These are phyloP conservation scores for Bacterosira constricta DNA, from an alignment of 108 stramenopile species.

Conservation along the genomic window DNA sequence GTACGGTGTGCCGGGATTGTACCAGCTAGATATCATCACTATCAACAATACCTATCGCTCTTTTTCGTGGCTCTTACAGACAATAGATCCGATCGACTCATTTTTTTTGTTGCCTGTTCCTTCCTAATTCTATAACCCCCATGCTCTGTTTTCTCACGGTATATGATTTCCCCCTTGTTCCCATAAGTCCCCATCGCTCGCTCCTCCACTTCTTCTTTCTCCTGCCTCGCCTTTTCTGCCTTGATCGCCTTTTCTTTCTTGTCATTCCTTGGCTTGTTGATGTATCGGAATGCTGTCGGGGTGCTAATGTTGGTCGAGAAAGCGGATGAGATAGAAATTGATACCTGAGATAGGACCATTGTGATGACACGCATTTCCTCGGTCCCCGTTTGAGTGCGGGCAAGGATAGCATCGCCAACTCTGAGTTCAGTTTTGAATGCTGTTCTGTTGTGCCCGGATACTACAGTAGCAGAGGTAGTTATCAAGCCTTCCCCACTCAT, in stretches of 20 bases:
- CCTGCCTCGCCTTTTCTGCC: conserved; percentile 32
- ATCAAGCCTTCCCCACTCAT: conserved; percentile 65
- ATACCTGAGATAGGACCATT: conserved; percentile 73
- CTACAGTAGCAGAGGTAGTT: conserved; percentile 78
- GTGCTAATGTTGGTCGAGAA: conserved; percentile 57
- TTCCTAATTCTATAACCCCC: conserved; percentile 74
- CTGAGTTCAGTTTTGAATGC: conserved; percentile 60
- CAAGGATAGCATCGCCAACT: conserved; percentile 72
- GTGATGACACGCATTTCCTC: conserved; percentile 81
- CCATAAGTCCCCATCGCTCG: conserved; percentile 73
- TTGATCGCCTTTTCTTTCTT: conserved; percentile 42
- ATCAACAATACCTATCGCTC: conserved; percentile 82
- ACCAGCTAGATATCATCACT: no score
- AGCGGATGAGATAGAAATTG: conserved; percentile 64
- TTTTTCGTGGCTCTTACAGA: conserved; percentile 74
- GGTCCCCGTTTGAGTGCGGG: conserved; percentile 11
- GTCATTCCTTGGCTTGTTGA: conserved; percentile 67
- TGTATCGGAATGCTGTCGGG: conserved; percentile 59
- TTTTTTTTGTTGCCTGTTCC: conserved; percentile 44
- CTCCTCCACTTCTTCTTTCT: conserved; percentile 53
- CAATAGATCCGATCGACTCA: conserved; percentile 67
- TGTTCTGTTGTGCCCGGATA: conserved; percentile 71
- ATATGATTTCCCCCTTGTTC: conserved; percentile 58
- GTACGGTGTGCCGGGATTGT: no score
- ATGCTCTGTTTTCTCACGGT: conserved; percentile 79